Evolutionary conservation across 2,329 filamentous ascomycete species (phyloP), one percentile per base, ranked within the genome.

Genomic region (Neonectria punicea): DNA sequence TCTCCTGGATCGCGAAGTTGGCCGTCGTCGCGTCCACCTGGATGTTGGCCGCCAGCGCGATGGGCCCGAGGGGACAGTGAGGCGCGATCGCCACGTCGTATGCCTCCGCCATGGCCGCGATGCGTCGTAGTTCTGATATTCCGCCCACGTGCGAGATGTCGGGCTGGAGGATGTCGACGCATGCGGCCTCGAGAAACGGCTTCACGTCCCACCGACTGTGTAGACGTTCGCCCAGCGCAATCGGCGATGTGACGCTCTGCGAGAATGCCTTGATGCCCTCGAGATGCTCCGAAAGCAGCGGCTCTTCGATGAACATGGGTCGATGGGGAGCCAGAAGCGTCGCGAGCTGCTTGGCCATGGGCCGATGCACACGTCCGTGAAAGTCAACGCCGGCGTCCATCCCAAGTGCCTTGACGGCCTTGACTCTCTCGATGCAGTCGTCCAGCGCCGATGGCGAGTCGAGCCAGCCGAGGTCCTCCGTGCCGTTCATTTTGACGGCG

Each of bases 271-370:
- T 90, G 73, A 93, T 89, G 1, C 84, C 89, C 58, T 89, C 89
- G 41, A 80, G 75, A 63, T 93, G 89, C 73, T 94, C 92, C 1
- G 87, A 90, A 0, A 93, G 83, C 2, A 93, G 80, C 0, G 91
- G 91, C 69, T 93, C 91, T 74, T 93, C 92, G 47, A 94, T 89
- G 75, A 93, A 94, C n/a, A 94, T 80, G 0, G 91, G 92, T 1
- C 83, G 83, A 68, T 92, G 85, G 0, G 90, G 90, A 66, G 91
- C 90, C 0, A 94, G 83, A 0, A 86, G 83, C 62, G 86, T 85
- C 1, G 90, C 90, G 2, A 94, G 84, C 70, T 94, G 92, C 70
- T 92, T 93, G 0, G 91, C 92, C 91, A 94, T 94, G n/a, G 91
- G 90, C 66, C 90, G 91, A 78, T 94, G 92, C 0, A 93, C 82